Base-by-base conservation (phyloP, 2,329 filamentous ascomycete genomes). In the Sporothrix globosa region DNA sequence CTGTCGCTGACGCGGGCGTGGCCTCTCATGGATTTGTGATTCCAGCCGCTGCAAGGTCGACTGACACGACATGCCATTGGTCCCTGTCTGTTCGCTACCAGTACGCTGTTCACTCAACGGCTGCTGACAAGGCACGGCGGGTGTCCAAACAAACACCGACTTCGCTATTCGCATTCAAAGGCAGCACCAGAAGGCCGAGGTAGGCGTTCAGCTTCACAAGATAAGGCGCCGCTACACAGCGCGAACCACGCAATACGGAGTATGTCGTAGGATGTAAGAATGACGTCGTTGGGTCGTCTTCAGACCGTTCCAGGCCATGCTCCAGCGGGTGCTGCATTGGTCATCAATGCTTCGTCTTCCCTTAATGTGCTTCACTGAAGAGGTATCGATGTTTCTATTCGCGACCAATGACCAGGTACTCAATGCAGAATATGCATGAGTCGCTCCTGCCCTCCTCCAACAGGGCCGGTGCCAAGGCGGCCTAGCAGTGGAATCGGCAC, bases 241-340 rank as follows among this genome's bases (percentile, higher is more conserved):
- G 48, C 17, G 46, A n/a, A 50, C 2, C 1, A 50, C 4, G 48
- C 17, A n/a, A 6, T 17, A 10, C 9, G 17, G 46, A 50, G 6
- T n/a, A 17, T n/a, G 48, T 50, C 5, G 48, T 9, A 50, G 44
- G 17, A 44, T 14, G 56, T 44, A 44, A 41, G 56, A n/a, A 61
- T 61, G 56, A 61, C 56, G 56, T 61, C 56, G 56, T 21, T 11
- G 56, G 34, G 9, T 19, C 19, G 54, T 56, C 30, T 19, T 39
- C 30, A 30, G 39, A 30, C 54, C 54, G 54, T 39, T n/a, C 30
- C 10, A 24, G 50, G 34, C 34, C n/a, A n/a, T 53, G 11, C n/a
- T 61, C 9, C 1, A 44, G 34, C 34, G 3, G 34, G n/a, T 17
- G 17, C 34, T 24, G 56, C 34, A 61, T 44, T 44, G 34, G 34